Base-by-base conservation (phyloP, 225 moss, liverwort and hornwort genomes). In the Lunularia cruciata region DNA sequence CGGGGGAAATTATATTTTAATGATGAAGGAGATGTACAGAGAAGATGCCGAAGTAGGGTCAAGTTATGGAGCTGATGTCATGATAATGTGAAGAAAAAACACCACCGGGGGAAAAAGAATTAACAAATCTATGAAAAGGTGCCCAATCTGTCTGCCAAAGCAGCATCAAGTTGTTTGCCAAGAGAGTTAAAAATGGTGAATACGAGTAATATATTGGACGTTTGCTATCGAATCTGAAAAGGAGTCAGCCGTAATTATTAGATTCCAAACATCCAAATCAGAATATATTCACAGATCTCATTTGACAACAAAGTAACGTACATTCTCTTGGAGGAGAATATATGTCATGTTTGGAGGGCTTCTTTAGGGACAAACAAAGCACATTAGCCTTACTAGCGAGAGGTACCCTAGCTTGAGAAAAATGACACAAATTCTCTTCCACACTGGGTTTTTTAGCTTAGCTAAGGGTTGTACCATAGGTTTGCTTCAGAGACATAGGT, bases 21-120 rank as follows among this genome's bases (percentile, higher is more conserved):
- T 6, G 4, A 52, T 16, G 22, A 19, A 52, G 52, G 26, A 25
- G 26, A 8, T 19, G n/a, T n/a, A 23, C 5, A 23, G 52, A 52
- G 52, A 52, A 52, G 52, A 52, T 25, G 52, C 52, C 25, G 22
- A 52, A 26, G n/a, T n/a, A n/a, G n/a, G n/a, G n/a, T n/a, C n/a
- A n/a, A n/a, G n/a, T n/a, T n/a, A n/a, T n/a, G n/a, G n/a, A n/a
- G n/a, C n/a, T 23, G 52, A 52, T 23, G 52, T 25, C 52, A 52
- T 22, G 52, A 23, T 52, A 16, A 23, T 23, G 22, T 4, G 22
- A 19, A 5, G 22, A 52, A 22, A 26, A 22, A 22, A 7, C 22
- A 52, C 26, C 52, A 52, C 0, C 4, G 23, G 23, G 26, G 12
- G 52, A 52, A 52, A 52, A 25, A 25, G n/a, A n/a, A n/a, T n/a